phyloP scores from a whole-genome alignment of 2,329 filamentous ascomycete species.

The Diatrype stigma region DNA sequence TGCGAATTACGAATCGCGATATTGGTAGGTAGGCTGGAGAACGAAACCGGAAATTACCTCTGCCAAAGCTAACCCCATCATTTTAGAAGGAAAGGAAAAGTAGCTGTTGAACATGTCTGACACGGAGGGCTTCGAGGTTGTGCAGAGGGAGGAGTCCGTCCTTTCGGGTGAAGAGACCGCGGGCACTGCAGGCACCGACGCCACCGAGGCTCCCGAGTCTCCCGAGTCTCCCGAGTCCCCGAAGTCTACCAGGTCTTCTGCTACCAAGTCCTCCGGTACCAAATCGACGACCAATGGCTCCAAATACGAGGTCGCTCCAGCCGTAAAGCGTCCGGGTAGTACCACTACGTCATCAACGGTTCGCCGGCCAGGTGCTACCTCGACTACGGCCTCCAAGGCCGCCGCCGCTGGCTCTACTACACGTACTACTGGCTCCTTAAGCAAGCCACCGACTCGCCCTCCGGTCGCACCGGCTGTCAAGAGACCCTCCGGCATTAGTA shows the following conservation, averaged over 20 bases:
- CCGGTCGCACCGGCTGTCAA: constrained; percentile 33
- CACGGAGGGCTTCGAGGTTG: constrained; percentile 41
- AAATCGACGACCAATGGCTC: constrained; percentile 27
- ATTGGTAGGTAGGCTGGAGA: background rate
- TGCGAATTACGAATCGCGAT: background rate
- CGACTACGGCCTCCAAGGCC: constrained; percentile 21
- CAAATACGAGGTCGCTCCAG: constrained; percentile 28
- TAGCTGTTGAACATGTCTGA: constrained; percentile 39
- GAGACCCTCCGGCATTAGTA: constrained; percentile 30
- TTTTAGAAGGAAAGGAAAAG: background rate
- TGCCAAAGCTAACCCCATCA: constrained; percentile 2
- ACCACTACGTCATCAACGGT: constrained; percentile 25
- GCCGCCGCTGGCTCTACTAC: constrained; percentile 25
- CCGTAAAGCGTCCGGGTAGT: constrained; percentile 33
- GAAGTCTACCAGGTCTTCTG: constrained; percentile 19
- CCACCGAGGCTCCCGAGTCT: constrained; percentile 20
- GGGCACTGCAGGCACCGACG: constrained; percentile 24
- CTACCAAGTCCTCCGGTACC: constrained; percentile 4
- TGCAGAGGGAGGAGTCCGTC: constrained; percentile 39
- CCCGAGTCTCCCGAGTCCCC: constrained; percentile 25
- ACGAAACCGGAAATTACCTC: background rate
- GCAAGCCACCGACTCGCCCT: constrained; percentile 46
- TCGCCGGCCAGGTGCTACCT: constrained; percentile 30
- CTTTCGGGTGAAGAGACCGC: constrained; percentile 30
- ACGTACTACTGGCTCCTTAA: constrained; percentile 37